Conservation (phyloP, 2,329 filamentous ascomycete genomes). For the Alternaria ethzedia region DNA sequence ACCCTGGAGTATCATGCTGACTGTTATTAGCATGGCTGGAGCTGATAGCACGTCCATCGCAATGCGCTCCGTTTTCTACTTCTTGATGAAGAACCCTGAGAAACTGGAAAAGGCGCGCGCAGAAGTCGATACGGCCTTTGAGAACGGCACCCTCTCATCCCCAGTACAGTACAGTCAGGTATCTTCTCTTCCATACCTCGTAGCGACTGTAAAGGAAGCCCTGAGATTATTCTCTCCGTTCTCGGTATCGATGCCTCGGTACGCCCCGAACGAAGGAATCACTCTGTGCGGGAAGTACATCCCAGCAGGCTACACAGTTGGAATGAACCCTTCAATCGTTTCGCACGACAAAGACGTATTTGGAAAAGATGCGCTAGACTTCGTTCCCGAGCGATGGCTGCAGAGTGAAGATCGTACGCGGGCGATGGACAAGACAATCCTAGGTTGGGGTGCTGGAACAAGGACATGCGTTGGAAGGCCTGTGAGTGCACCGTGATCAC, state of each 20-base stretch:
- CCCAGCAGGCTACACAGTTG: constrained; percentile 73
- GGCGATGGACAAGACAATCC: constrained; percentile 3
- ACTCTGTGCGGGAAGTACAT: constrained; percentile 68
- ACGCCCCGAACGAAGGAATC: constrained; percentile 69
- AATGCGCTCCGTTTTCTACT: constrained; percentile 48
- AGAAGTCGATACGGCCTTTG: constrained; percentile 28
- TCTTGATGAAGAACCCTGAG: constrained; percentile 44
- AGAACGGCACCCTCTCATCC: constrained; percentile 12
- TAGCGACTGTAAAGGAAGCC: constrained; percentile 77
- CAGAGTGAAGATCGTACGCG: constrained; percentile 6
- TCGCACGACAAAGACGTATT: constrained; percentile 13
- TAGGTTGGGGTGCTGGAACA: constrained; percentile 68
- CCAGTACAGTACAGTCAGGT: constrained; percentile 50
- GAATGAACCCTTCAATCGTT: constrained; percentile 70
- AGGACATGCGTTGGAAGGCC: constrained; percentile 69
- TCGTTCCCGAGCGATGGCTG: constrained; percentile 4
- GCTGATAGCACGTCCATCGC: constrained; percentile 46
- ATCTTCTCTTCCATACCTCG: constrained; percentile 73
- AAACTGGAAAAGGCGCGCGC: constrained; percentile 13
- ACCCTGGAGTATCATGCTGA: not conserved
- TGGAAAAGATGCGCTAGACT: constrained; percentile 1
- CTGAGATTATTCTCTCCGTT: constrained; percentile 77
- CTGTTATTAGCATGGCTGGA: constrained; percentile 38
- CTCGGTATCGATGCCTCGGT: constrained; percentile 72
- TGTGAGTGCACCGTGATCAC: constrained; percentile 39